Evolutionary conservation across 345 rosid species (phyloP).

Genomic region (Toxicodendron radicans): DNA sequence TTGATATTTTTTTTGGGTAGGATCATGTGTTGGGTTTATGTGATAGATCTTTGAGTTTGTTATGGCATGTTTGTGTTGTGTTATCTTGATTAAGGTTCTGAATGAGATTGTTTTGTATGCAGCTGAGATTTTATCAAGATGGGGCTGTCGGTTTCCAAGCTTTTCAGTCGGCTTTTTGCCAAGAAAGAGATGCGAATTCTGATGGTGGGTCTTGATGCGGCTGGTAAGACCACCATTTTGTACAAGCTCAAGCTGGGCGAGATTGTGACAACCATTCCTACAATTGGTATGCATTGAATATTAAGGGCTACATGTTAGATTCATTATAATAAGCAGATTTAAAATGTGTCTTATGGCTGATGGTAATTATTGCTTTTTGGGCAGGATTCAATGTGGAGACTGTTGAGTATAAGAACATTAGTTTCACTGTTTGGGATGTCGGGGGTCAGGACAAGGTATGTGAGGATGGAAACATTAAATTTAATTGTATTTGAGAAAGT

Average conservation of each 20-base stretch:
- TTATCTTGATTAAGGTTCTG: not conserved
- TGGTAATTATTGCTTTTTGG: not conserved
- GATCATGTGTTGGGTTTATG: too few species aligned
- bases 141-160: conserved; percentile 67
- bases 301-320: too few species aligned
- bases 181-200: conserved; percentile 44
- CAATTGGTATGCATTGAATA: conserved; percentile 48
- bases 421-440: conserved; percentile 81
- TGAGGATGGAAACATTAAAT: not conserved
- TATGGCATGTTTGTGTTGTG: too few species aligned
- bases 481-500: too few species aligned
- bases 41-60: too few species aligned
- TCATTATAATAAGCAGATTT: not conserved
- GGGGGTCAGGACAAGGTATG: conserved; percentile 79
- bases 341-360: not conserved
- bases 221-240: conserved; percentile 68
- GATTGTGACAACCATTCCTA: conserved; percentile 73
- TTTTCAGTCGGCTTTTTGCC: conserved; percentile 63
- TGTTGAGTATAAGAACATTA: conserved; percentile 77
- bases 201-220: conserved; percentile 41
- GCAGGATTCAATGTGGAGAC: conserved; percentile 78
- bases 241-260: conserved; percentile 76
- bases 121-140: conserved; percentile 31
- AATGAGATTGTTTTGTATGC: not conserved
- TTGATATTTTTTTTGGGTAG: too few species aligned